Conservation (phyloP, 768 basidiomycete species). For the Suillus weaverae region DNA sequence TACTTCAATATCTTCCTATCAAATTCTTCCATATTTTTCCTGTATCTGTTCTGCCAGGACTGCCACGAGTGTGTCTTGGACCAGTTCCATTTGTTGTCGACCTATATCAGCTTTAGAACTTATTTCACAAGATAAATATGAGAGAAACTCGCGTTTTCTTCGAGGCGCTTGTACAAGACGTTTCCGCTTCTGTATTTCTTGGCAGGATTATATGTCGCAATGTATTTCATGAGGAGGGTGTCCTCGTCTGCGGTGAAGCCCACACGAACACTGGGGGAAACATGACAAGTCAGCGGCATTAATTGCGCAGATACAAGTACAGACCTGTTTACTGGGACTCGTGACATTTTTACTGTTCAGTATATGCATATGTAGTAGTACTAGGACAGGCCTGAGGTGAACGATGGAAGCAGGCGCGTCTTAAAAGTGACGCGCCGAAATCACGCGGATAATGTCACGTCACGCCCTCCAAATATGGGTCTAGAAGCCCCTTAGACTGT, state of each 20-base stretch:
- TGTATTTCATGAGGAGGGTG: conserved; percentile 41
- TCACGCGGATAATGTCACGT: conserved; percentile 5
- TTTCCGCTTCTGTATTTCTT: conserved; percentile 46
- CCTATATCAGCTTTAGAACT: conserved; percentile 29
- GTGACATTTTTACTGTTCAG: neutral
- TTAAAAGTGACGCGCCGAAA: neutral
- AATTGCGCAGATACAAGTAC: neutral
- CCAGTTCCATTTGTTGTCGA: conserved; percentile 49
- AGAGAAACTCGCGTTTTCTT: conserved; percentile 41
- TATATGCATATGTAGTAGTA: neutral
- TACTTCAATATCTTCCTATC: conserved; percentile 43
- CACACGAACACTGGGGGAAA: conserved; percentile 18
- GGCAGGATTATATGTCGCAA: conserved; percentile 49
- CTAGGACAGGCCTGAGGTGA: neutral
- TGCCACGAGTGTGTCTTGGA: conserved; percentile 50
- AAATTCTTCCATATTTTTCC: conserved; percentile 42
- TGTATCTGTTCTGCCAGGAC: conserved; percentile 68
- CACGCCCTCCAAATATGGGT: neutral
- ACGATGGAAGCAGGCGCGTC: neutral
- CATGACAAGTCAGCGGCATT: neutral
- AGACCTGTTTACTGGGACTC: neutral
- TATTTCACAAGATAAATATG: neutral
- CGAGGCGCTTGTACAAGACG: conserved; percentile 42
- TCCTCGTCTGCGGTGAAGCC: conserved; percentile 44
- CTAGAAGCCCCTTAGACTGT: neutral